A percentile compares a stretch with the other conserved stretches of the same genome.
Evolutionary conservation across 1,139 yeast species (phyloP).

Genomic region (Taphrina sp.): DNA sequence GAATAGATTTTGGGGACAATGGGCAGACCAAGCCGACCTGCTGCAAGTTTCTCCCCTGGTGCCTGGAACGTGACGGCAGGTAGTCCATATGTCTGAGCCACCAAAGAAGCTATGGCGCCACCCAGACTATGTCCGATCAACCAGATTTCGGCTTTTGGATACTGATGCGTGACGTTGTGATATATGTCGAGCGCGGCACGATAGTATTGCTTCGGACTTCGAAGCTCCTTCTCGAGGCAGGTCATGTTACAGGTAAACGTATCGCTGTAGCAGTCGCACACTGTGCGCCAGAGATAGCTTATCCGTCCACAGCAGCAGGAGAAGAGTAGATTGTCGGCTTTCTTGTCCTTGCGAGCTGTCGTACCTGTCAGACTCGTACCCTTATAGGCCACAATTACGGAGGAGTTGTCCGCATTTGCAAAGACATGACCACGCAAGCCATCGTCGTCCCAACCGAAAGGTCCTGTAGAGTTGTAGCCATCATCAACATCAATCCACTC

Average conservation of each 20-base stretch:
- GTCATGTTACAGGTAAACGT: constrained; percentile 86
- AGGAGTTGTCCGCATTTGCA: constrained; percentile 59
- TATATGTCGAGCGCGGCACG: constrained; percentile 77
- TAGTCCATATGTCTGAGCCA: constrained; percentile 81
- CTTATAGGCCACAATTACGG: constrained; percentile 78
- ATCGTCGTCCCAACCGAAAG: constrained; percentile 80
- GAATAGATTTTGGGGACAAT: constrained; percentile 9
- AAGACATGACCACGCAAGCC: constrained; percentile 92
- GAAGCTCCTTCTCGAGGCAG: constrained; percentile 76
- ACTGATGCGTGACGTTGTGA: constrained; percentile 62
- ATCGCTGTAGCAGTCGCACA: constrained; percentile 86
- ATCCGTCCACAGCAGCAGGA: constrained; percentile 97
- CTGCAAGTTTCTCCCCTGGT: constrained; percentile 86
- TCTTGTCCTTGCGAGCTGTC: constrained; percentile 75
- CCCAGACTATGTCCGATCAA: constrained; percentile 94
- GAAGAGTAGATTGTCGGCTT: constrained; percentile 81
- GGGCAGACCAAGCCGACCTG: constrained; percentile 84
- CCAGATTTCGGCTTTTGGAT: constrained; percentile 78
- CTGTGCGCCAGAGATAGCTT: constrained; percentile 86
- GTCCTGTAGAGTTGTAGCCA: constrained; percentile 51
- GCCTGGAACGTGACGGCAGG: constrained; percentile 92
- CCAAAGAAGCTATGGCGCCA: constrained; percentile 75
- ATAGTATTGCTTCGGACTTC: constrained; percentile 75
- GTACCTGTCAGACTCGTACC: constrained; percentile 80
- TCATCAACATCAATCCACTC: constrained; percentile 85